Percentiles rank a stretch among this genome's conserved stretches.
Conservation (phyloP, 768 basidiomycete genomes). For the Artomyces pyxidatus region DNA sequence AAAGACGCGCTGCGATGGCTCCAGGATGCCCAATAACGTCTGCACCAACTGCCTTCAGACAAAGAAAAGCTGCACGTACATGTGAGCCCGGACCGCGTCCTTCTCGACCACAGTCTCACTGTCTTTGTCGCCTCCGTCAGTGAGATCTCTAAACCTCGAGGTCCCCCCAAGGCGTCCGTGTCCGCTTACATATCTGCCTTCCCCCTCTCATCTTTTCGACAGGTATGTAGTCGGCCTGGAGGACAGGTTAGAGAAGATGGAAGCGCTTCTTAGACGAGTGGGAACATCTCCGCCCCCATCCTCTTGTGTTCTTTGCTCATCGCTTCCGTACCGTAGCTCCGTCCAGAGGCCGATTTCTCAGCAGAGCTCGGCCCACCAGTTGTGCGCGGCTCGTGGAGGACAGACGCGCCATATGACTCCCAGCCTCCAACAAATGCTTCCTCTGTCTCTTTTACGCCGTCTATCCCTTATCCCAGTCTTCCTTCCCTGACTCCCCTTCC, state of each 20-base stretch:
- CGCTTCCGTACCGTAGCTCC: slow-evolving; percentile 40
- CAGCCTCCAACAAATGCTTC: slow-evolving; percentile 1
- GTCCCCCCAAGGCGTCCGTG: slow-evolving; percentile 33
- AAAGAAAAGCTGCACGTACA: slow-evolving; percentile 26
- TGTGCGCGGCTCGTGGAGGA: slow-evolving; percentile 57
- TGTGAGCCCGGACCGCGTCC: slow-evolving; percentile 16
- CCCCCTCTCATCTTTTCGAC: neutral
- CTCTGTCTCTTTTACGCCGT: neutral
- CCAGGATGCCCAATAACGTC: slow-evolving; percentile 25
- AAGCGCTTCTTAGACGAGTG: slow-evolving; percentile 28
- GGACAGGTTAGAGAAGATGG: slow-evolving; percentile 29
- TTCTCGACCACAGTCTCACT: neutral
- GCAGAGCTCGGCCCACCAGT: slow-evolving; percentile 56
- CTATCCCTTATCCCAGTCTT: slow-evolving; percentile 3
- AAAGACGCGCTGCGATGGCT: slow-evolving; percentile 28
- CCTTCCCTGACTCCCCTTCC: slow-evolving; percentile 1
- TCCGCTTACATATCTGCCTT: neutral
- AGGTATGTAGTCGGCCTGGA: slow-evolving; percentile 29
- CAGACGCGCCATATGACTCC: slow-evolving; percentile 16
- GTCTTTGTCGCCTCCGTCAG: slow-evolving; percentile 13
- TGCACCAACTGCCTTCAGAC: slow-evolving; percentile 31
- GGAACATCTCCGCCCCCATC: slow-evolving; percentile 14
- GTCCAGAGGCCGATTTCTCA: slow-evolving; percentile 54
- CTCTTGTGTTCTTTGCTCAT: slow-evolving; percentile 1
- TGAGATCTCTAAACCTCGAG: slow-evolving; percentile 30